Percentiles rank a stretch among this genome's conserved stretches.
These are phyloP conservation scores for Candida ascalaphidarum DNA, from an alignment of 805 yeast species.

Conservation along the genomic window DNA sequence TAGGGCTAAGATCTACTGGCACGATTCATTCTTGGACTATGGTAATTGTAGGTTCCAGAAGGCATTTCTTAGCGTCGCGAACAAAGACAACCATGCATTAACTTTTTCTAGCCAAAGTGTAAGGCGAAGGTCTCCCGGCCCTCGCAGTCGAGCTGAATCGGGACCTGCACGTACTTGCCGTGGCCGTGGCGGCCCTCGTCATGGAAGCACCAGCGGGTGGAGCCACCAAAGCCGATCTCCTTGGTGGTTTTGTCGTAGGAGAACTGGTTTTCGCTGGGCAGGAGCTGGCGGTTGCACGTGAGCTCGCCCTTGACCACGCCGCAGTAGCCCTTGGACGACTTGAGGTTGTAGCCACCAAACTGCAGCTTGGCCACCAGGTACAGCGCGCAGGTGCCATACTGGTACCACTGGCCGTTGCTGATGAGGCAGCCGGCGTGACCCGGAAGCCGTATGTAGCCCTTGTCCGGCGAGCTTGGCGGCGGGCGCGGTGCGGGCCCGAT, in stretches of 20 bases:
- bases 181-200: conserved; percentile 7
- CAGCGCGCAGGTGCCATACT: conserved; percentile 79
- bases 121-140: too few species aligned
- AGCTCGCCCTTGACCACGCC: conserved; percentile 19
- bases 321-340: conserved; percentile 71
- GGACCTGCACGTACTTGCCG: conserved; percentile 36
- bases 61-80: too few species aligned
- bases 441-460: conserved; percentile 35
- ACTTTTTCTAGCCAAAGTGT: background rate
- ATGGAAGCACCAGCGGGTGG: conserved; percentile 56
- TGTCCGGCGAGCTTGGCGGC: conserved; percentile 5
- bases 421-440: conserved; percentile 70
- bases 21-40: too few species aligned
- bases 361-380: conserved; percentile 48
- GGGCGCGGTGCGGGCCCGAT: conserved; percentile 18
- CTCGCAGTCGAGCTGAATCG: conserved; percentile 29
- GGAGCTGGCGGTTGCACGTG: conserved; percentile 6
- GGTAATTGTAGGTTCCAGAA: background rate
- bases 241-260: conserved; percentile 39
- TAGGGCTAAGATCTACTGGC: too few species aligned
- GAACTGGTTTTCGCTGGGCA: conserved; percentile 42
- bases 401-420: conserved; percentile 79
- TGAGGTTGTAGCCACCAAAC: conserved; percentile 66
- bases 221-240: conserved; percentile 53
- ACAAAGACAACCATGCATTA: background rate